Percentiles rank a stretch among this genome's conserved stretches.
Conservation (phyloP, 805 yeast species). For the Maudiozyma saulgeensis region DNA sequence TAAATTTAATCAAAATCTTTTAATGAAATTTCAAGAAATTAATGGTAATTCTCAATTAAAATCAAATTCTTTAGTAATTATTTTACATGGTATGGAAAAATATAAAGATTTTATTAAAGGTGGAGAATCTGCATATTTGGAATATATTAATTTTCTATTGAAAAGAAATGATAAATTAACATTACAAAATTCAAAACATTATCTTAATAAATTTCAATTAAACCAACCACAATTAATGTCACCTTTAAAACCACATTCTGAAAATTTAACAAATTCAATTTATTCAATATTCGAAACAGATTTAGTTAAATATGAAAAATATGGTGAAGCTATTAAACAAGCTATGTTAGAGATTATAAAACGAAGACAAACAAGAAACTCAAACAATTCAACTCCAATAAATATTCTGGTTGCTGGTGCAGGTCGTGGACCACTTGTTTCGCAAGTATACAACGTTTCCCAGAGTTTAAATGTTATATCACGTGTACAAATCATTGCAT, state of each 20-base stretch:
- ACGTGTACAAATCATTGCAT: conserved; percentile 38
- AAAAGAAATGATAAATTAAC: conserved; percentile 26
- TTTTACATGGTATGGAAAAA: conserved; percentile 48
- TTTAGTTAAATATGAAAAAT: conserved; percentile 53
- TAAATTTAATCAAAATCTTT: conserved; percentile 44
- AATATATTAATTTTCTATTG: conserved; percentile 36
- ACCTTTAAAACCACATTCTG: conserved; percentile 68
- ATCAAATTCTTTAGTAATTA: conserved; percentile 27
- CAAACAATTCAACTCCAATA: conserved; percentile 11
- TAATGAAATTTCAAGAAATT: conserved; percentile 34
- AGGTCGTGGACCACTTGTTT: conserved; percentile 77
- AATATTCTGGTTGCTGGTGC: conserved; percentile 69
- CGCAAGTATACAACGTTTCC: conserved; percentile 38
- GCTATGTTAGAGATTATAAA: conserved; percentile 37
- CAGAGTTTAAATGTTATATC: conserved; percentile 19
- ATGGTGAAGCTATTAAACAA: conserved; percentile 51
- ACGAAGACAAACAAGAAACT: conserved; percentile 2
- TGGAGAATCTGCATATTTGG: conserved; percentile 33
- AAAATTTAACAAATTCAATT: conserved; percentile 46
- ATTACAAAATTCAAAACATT: not conserved
- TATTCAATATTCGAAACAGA: conserved; percentile 71
- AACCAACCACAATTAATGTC: conserved; percentile 25
- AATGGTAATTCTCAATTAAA: conserved; percentile 31
- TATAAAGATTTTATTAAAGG: conserved; percentile 28
- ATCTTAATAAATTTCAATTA: not conserved